Base-by-base conservation (phyloP, 345 rosid genomes). In the Dipteronia dyeriana region DNA sequence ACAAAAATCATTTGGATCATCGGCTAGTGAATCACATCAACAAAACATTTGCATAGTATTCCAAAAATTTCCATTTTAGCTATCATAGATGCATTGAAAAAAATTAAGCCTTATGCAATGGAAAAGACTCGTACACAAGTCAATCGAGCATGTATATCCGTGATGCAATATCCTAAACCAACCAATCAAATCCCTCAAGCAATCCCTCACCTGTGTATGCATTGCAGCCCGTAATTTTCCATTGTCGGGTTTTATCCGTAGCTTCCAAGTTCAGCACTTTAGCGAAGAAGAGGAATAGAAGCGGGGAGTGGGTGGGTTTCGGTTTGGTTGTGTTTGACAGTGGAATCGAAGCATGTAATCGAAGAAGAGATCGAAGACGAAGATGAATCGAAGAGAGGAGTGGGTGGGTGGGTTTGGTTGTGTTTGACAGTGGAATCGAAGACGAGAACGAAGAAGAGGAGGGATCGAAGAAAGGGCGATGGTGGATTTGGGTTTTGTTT, bases 91-190 rank as follows among this genome's bases (percentile, higher is more conserved):
- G 9, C n/a, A 22, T 7, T 49, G 5, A 5, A 74, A 45, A 66
- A 19, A 34, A 34, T 34, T 2, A 41, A 20, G 31, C 57, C 68
- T 73, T 73, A 8, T 60, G 25, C 53, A 73, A 6, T 45, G 68
- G 68, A 67, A 68, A 60, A 16, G 3, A 12, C 19, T 7, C 10
- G 0, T 9, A 61, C 26, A 14, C 14, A 29, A 38, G n/a, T 68
- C 81, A 91, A 78, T 91, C 98, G 56, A 95, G 97, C 90, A 95
- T 81, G 80, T 92, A 95, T 79, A 95, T 93, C 63, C 97, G 82
- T 6, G 97, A 95, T 71, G 96, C 99, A 65, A 92, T 86, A 80
- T 95, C 99, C 84, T 95, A 96, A 83, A 93, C 96, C 86, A 93
- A 81, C 99, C 99, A 95, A 87, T 95, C 93, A 59, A 93, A 93